Evolutionary conservation across 2,329 filamentous ascomycete genomes (phyloP).

Genomic region (Setomelanomma holmii): DNA sequence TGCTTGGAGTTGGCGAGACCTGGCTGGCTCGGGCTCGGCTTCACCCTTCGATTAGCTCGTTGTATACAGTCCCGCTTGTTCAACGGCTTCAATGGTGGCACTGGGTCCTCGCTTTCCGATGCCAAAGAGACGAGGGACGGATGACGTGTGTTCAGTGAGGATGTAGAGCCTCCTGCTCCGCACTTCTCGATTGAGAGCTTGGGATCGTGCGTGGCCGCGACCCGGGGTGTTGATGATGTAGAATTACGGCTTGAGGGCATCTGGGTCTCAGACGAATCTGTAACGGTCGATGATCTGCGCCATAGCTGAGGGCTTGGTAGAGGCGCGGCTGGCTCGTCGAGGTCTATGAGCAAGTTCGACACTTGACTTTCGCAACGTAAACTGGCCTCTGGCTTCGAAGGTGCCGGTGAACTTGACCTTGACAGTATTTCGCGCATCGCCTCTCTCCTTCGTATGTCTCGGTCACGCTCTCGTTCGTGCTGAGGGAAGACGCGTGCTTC

Average conservation of each 20-base stretch:
- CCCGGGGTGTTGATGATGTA: background rate
- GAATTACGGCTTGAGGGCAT: background rate
- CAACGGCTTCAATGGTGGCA: background rate
- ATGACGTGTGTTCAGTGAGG: background rate
- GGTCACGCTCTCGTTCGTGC: too few relatives aligned
- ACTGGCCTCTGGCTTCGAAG: background rate
- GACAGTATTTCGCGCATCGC: too few relatives aligned
- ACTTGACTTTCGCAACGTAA: background rate
- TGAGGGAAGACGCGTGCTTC: background rate
- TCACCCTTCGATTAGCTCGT: background rate
- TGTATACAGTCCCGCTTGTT: background rate
- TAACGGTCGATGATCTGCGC: background rate
- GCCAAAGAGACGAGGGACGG: background rate
- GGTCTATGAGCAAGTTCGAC: conserved; percentile 15
- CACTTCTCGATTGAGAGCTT: background rate
- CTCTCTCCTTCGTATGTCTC: too few relatives aligned
- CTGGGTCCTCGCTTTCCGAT: background rate
- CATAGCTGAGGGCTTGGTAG: conserved; percentile 6
- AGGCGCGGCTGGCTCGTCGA: conserved; percentile 7
- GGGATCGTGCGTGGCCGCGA: background rate
- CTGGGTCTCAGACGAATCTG: background rate
- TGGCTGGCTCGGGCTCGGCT: conserved; percentile 4
- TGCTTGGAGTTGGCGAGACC: conserved; percentile 13
- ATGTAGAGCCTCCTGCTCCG: background rate
- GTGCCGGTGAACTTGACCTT: background rate